Conservation (phyloP, 495 filamentous ascomycete species). For the Aspergillus olivimuriae region DNA sequence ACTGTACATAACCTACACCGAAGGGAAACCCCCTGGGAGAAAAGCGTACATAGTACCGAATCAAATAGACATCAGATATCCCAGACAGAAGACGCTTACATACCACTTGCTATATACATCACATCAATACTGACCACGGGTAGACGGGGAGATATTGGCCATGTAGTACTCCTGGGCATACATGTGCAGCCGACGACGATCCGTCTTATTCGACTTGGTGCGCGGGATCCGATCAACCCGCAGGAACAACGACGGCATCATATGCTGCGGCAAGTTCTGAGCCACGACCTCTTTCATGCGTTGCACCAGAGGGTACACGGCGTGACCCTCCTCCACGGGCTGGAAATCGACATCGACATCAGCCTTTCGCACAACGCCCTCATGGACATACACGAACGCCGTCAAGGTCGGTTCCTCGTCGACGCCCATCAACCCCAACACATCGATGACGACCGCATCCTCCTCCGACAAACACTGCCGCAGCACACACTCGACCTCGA, state of each 20-base stretch:
- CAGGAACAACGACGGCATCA: conserved; percentile 18
- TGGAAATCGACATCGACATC: conserved; percentile 15
- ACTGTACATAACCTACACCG: too few relatives aligned
- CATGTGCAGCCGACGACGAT: conserved; percentile 24
- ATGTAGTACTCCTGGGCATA: not conserved
- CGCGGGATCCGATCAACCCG: conserved; percentile 30
- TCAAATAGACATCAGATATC: too few relatives aligned
- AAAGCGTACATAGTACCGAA: too few relatives aligned
- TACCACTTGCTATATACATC: not conserved
- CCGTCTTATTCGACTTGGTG: conserved; percentile 38
- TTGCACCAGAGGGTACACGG: conserved; percentile 1
- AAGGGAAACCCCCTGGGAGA: too few relatives aligned
- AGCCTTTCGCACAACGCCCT: conserved; percentile 6
- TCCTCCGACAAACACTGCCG: conserved; percentile 8
- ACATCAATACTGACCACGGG: not conserved
- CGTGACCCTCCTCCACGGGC: conserved; percentile 4
- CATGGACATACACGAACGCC: conserved; percentile 15
- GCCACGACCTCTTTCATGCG: conserved; percentile 7
- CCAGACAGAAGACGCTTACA: too few relatives aligned
- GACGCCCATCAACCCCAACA: conserved; percentile 19
- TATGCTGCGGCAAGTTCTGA: conserved; percentile 16
- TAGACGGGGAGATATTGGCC: not conserved
- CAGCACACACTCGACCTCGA: conserved; percentile 51
- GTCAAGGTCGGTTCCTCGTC: conserved; percentile 16
- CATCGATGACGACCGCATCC: conserved; percentile 19